Percentiles rank a stretch among this genome's conserved stretches.
Evolutionary conservation across 2,329 filamentous ascomycete genomes (phyloP).

Genomic region (Trichophyton verrucosum): DNA sequence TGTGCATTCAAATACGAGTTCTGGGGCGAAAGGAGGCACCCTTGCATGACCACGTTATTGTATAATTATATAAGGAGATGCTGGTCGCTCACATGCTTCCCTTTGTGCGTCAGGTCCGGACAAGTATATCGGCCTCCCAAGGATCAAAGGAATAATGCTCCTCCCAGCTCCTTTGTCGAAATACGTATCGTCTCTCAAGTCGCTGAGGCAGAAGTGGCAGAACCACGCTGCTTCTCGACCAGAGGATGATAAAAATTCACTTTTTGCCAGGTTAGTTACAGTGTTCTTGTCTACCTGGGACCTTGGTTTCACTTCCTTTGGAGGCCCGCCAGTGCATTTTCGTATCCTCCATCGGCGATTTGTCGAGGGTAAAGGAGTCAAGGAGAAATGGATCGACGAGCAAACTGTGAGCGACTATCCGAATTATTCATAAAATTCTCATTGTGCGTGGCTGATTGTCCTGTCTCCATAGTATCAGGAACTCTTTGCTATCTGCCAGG

Average conservation of each 20-base stretch:
- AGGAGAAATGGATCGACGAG: conserved; percentile 54
- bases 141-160: neutral
- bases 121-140: neutral
- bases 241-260: neutral
- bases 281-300: conserved; percentile 41
- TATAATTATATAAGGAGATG: neutral
- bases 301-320: conserved; percentile 53
- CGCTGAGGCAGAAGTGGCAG: neutral
- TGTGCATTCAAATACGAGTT: neutral
- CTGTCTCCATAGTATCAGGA: conserved; percentile 49
- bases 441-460: neutral
- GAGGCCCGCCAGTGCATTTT: conserved; percentile 58
- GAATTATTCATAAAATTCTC: neutral
- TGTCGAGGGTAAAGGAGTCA: conserved; percentile 36
- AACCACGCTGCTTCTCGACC: neutral
- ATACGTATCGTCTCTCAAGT: neutral
- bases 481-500: conserved; percentile 58
- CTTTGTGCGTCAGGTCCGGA: neutral
- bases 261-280: conserved; percentile 21
- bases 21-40: neutral
- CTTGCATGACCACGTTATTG: neutral
- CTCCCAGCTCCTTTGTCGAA: neutral
- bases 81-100: neutral
- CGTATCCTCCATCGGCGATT: conserved; percentile 53
- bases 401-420: conserved; percentile 41